phyloP scores from a whole-genome alignment of 1,139 yeast species.

The Geotrichum aggregatum region DNA sequence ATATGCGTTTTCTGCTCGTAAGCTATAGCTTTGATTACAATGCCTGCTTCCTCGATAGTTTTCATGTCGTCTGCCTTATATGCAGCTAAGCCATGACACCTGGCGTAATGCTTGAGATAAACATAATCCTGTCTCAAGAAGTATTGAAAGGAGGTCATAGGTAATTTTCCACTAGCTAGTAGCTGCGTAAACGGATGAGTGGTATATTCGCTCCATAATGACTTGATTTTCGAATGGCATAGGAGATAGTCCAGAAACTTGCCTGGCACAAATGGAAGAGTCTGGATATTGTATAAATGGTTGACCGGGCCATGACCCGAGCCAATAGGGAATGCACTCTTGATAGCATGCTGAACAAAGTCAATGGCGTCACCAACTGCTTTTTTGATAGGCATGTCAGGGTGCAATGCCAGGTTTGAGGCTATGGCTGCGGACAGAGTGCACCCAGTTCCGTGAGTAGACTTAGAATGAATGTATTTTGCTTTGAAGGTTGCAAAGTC shows the following conservation, averaged over 20 bases:
- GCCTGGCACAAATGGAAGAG: constrained; percentile 41
- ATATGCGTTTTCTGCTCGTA: constrained; percentile 57
- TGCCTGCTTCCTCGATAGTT: constrained; percentile 45
- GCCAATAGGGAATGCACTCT: constrained; percentile 45
- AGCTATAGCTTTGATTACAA: constrained; percentile 52
- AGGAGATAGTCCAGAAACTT: constrained; percentile 51
- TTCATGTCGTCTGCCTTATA: constrained; percentile 54
- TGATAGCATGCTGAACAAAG: constrained; percentile 65
- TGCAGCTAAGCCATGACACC: constrained; percentile 62
- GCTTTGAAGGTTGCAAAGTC: constrained; percentile 49
- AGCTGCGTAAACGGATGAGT: constrained; percentile 58
- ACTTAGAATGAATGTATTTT: constrained; percentile 46
- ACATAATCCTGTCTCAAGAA: constrained; percentile 69
- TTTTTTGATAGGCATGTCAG: constrained; percentile 37
- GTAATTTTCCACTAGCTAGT: constrained; percentile 52
- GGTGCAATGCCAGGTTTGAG: constrained; percentile 61
- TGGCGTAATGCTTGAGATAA: constrained; percentile 65
- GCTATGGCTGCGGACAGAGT: constrained; percentile 80
- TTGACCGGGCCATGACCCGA: constrained; percentile 72
- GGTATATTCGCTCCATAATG: constrained; percentile 56
- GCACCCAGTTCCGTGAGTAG: constrained; percentile 91
- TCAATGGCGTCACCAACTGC: constrained; percentile 57
- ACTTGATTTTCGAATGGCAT: constrained; percentile 52
- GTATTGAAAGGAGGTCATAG: constrained; percentile 50
- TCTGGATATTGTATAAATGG: constrained; percentile 44